Conservation (phyloP, 23 red algal genomes). For the Cyanidioschyzon merolae region DNA sequence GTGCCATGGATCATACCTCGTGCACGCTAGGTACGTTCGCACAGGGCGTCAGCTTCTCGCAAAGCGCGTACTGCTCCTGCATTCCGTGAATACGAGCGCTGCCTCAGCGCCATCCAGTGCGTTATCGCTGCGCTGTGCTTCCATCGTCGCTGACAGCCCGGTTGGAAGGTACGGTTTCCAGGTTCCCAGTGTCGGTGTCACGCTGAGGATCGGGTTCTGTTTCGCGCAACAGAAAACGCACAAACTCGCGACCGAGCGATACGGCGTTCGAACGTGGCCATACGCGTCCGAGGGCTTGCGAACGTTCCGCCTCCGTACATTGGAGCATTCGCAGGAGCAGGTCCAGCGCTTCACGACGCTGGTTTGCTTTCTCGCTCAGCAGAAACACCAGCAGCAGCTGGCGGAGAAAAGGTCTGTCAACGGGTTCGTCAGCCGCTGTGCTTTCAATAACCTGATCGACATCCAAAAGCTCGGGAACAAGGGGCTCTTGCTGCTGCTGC, state of each 20-base stretch:
- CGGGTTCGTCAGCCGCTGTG: neutral
- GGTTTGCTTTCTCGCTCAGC: neutral
- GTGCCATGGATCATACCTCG: no score
- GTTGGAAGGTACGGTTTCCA: no score
- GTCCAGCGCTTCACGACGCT: slow-evolving; percentile 5
- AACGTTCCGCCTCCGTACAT: neutral
- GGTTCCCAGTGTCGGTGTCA: no score
- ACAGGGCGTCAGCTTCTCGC: no score
- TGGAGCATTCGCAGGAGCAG: neutral
- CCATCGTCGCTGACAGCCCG: no score
- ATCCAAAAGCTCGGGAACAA: neutral
- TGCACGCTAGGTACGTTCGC: no score
- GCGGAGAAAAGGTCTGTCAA: slow-evolving; percentile 1
- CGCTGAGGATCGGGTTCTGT: slow-evolving; percentile 3
- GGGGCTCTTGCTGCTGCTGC: neutral
- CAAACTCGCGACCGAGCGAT: slow-evolving; percentile 5
- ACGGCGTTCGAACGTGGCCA: neutral
- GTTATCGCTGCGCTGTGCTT: no score
- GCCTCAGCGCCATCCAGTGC: no score
- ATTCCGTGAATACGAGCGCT: no score
- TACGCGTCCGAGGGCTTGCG: neutral
- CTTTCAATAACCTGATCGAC: neutral
- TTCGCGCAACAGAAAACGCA: slow-evolving; percentile 8
- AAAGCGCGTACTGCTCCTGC: no score
- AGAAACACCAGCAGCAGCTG: slow-evolving; percentile 4